Percentiles rank a stretch among this genome's conserved stretches.
Conservation (phyloP, 371 early-diverging fungal species). For the Rhizomucor miehei region DNA sequence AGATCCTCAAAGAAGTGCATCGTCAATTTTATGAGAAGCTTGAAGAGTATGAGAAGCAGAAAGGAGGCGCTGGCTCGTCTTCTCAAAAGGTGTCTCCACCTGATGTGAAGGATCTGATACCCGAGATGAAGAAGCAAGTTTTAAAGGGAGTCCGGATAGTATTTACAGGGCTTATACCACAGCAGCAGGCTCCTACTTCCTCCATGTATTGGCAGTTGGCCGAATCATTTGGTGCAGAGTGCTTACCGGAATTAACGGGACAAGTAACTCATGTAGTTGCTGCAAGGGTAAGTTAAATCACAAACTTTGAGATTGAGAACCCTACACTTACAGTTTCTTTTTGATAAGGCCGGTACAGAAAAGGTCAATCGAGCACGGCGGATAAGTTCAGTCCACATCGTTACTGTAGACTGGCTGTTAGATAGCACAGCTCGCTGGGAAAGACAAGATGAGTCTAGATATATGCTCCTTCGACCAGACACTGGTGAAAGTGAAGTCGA, state of each 20-base stretch:
- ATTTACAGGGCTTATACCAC: conserved; percentile 60
- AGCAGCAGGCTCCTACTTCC: conserved; percentile 35
- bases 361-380: conserved; percentile 58
- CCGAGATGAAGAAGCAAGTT: conserved; percentile 46
- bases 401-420: conserved; percentile 61
- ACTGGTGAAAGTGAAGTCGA: conserved; percentile 31
- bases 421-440: conserved; percentile 59
- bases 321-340: no score
- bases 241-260: conserved; percentile 50
- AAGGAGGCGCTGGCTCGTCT: conserved; percentile 14
- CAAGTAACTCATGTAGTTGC: conserved; percentile 79
- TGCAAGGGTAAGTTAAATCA: conserved; percentile 42
- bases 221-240: conserved; percentile 67
- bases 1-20: conserved; percentile 58
- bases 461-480: conserved; percentile 31
- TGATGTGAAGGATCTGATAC: conserved; percentile 52
- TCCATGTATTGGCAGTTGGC: conserved; percentile 77
- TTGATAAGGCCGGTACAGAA: conserved; percentile 43
- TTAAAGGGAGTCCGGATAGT: conserved; percentile 45
- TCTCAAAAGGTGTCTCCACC: conserved; percentile 21
- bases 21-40: conserved; percentile 44
- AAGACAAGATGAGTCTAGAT: conserved; percentile 52
- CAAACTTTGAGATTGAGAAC: no score
- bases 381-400: conserved; percentile 43
- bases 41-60: conserved; percentile 16